phyloP scores from a whole-genome alignment of 345 rosid genomes.

The Linum usitatissimum region DNA sequence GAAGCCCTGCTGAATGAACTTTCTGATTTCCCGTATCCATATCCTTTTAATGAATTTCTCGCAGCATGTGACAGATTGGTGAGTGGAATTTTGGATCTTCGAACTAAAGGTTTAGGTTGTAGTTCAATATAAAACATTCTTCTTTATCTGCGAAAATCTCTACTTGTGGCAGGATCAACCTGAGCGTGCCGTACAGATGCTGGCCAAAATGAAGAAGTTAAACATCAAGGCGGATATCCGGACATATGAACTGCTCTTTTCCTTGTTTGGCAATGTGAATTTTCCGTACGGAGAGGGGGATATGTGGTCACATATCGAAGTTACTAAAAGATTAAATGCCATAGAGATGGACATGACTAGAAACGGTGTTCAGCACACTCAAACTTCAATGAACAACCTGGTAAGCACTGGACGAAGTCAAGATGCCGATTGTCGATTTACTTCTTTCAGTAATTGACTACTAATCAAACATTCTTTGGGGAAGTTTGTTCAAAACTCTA shows the following conservation, averaged over 20 bases:
- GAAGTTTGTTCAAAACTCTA: no score
- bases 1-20: constrained; percentile 57
- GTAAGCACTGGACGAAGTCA: constrained; percentile 23
- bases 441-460: background rate
- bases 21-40: constrained; percentile 29
- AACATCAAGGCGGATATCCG: constrained; percentile 43
- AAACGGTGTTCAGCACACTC: constrained; percentile 60
- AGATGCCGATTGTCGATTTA: no score
- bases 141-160: constrained; percentile 1
- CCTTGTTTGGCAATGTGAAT: constrained; percentile 59
- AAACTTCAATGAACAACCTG: constrained; percentile 46
- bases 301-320: constrained; percentile 44
- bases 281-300: constrained; percentile 62
- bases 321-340: constrained; percentile 52
- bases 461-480: no score
- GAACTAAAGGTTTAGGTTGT: background rate
- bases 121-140: background rate
- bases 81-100: constrained; percentile 19
- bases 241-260: constrained; percentile 66
- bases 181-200: constrained; percentile 55
- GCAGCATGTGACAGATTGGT: constrained; percentile 56
- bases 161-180: constrained; percentile 52
- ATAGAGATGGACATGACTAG: constrained; percentile 65
- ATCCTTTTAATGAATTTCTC: constrained; percentile 56
- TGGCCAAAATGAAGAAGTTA: constrained; percentile 59